phyloP scores from a whole-genome alignment of 2,329 filamentous ascomycete genomes.

The Scytalidium sp. region DNA sequence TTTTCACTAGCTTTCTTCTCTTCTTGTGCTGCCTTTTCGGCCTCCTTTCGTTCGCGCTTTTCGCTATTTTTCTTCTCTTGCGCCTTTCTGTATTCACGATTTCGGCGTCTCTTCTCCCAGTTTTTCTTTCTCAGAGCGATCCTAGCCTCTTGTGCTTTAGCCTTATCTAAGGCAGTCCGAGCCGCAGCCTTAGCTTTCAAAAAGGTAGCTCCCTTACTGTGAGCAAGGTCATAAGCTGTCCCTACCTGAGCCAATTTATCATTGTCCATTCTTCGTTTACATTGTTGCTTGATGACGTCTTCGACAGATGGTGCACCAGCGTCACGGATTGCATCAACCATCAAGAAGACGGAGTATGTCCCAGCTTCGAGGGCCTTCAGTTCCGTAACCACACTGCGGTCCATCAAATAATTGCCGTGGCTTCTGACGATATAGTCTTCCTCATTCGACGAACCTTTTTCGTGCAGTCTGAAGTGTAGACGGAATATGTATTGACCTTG shows the following conservation, averaged over 20 bases:
- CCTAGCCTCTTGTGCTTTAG: conserved; percentile 33
- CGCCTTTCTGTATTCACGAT: conserved; percentile 33
- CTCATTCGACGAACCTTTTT: conserved; percentile 44
- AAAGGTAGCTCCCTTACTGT: conserved; percentile 53
- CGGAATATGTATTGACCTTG: conserved; percentile 53
- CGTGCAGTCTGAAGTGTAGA: conserved; percentile 48
- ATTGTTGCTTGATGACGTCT: conserved; percentile 53
- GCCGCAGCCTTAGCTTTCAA: conserved; percentile 48
- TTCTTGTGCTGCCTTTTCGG: conserved; percentile 38
- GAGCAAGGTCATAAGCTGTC: conserved; percentile 56
- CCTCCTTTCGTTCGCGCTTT: conserved; percentile 33
- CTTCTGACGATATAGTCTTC: conserved; percentile 60
- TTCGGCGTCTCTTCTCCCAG: conserved; percentile 46
- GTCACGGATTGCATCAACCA: conserved; percentile 49
- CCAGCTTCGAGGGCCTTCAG: conserved; percentile 53
- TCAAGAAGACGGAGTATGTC: conserved; percentile 55
- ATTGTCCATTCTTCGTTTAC: conserved; percentile 44
- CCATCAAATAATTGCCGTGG: conserved; percentile 57
- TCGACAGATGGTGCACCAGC: conserved; percentile 44
- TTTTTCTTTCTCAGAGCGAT: conserved; percentile 43
- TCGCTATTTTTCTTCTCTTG: conserved; percentile 38
- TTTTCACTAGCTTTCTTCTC: conserved; percentile 33
- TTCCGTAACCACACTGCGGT: conserved; percentile 56
- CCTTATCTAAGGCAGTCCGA: conserved; percentile 17
- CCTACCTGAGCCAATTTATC: conserved; percentile 59